Base-by-base conservation (phyloP, 805 yeast species). In the Clavispora carvajalis region DNA sequence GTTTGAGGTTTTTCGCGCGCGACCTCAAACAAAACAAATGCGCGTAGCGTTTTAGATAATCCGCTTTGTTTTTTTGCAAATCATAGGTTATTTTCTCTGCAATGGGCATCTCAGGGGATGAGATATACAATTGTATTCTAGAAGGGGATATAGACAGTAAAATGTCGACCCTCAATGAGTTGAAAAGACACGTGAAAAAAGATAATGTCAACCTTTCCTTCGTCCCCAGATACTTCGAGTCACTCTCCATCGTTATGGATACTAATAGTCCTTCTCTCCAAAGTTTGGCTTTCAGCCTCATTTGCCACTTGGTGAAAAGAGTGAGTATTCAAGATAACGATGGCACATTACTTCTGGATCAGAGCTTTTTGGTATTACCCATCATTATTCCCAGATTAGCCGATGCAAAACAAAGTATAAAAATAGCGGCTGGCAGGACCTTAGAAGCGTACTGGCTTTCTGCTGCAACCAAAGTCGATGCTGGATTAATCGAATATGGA, bases 291-390 rank as follows among this genome's bases (percentile, higher is more conserved):
- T 77, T 79, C 50, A 69, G 77, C 22, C 69, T 77, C 0, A 53
- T 77, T 4, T 76, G 80, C 36, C 82, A 79, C 50, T 56, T 79
- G 38, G 71, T 79, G 22, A 79, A 77, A 43, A 59, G 85, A 16
- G 74, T 79, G 5, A 71, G 78, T 35, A 73, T 77, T 58, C 85
- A 79, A 57, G 82, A 78, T 47, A 58, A 67, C 1, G 52, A 57
- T 8, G 67, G 66, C 2, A 19, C 39, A 11, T 63, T 72, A 0
- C 59, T 79, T 33, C 62, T 61, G 43, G 54, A 59, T 2, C 72
- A 73, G 28, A 65, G 74, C 29, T 65, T 62, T 39, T 56, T 65
- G 18, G 71, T 76, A 3, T 54, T 80, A 4, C 85, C 85, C 2
- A 66, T 76, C 6, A 48, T 80, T n/a, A 55, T 79, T 10, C 66